Conservation (phyloP, 208 protist species). For the Borovskyia barvae region DNA sequence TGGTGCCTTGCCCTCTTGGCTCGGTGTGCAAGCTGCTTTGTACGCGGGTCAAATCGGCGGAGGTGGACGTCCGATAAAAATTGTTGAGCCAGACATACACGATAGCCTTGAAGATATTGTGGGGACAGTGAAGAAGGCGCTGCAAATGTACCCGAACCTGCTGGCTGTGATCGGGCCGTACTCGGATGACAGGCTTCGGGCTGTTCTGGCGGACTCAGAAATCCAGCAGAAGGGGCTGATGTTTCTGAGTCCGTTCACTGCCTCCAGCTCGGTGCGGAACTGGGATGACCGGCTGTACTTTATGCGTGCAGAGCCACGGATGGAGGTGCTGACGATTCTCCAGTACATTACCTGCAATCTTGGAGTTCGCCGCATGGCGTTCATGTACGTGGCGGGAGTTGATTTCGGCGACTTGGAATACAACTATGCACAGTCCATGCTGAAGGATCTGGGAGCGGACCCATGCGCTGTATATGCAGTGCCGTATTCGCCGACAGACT, state of each 20-base stretch:
- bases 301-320: conserved; percentile 20
- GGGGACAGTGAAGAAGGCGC: neutral
- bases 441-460: neutral
- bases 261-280: conserved; percentile 6
- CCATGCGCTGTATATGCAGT: conserved; percentile 18
- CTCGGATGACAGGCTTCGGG: neutral
- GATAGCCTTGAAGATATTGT: neutral
- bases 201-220: neutral
- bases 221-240: conserved; percentile 10
- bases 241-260: conserved; percentile 18
- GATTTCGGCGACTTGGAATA: conserved; percentile 32
- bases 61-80: conserved; percentile 4
- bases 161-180: conserved; percentile 1
- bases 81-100: neutral
- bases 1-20: conserved; percentile 4
- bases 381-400: conserved; percentile 45
- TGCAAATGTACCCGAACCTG: conserved; percentile 1
- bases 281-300: conserved; percentile 28
- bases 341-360: conserved; percentile 23
- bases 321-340: conserved; percentile 28
- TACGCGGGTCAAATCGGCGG: neutral
- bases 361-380: conserved; percentile 24
- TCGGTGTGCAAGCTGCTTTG: conserved; percentile 16
- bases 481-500: neutral
- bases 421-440: neutral